Percentiles rank a stretch among this genome's conserved stretches.
Evolutionary conservation across 73 alveolate genomes (phyloP).

Genomic region (Paramecium pentaurelia): DNA sequence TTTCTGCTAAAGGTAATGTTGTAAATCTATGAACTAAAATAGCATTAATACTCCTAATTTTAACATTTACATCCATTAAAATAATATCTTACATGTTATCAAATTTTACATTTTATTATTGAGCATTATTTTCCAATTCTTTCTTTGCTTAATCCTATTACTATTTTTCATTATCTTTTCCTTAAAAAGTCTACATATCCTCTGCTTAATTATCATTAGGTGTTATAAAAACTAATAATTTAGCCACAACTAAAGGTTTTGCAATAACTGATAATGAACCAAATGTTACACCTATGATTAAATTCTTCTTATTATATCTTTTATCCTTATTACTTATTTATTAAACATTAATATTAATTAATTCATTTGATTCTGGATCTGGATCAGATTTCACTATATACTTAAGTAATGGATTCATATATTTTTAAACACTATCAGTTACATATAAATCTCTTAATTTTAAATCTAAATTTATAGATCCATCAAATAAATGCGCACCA

Average conservation of each 20-base stretch:
- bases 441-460: conserved; percentile 15
- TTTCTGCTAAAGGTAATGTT: neutral
- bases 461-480: neutral
- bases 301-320: neutral
- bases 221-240: neutral
- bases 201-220: neutral
- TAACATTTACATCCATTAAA: neutral
- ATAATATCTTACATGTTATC: conserved; percentile 29
- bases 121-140: neutral
- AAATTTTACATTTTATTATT: neutral
- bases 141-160: neutral
- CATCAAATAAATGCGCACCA: neutral
- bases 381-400: neutral
- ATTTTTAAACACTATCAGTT: neutral
- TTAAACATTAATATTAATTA: neutral
- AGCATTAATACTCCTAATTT: conserved; percentile 5
- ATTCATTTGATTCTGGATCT: conserved; percentile 44
- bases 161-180: neutral
- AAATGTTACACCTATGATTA: neutral
- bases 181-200: neutral
- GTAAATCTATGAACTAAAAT: conserved; percentile 33
- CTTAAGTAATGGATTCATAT: neutral
- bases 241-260: conserved; percentile 24
- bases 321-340: neutral
- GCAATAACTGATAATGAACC: conserved; percentile 26